Percentiles rank a stretch among this genome's conserved stretches.
Conservation (phyloP, 73 alveolate genomes). For the Paramecium primaurelia region DNA sequence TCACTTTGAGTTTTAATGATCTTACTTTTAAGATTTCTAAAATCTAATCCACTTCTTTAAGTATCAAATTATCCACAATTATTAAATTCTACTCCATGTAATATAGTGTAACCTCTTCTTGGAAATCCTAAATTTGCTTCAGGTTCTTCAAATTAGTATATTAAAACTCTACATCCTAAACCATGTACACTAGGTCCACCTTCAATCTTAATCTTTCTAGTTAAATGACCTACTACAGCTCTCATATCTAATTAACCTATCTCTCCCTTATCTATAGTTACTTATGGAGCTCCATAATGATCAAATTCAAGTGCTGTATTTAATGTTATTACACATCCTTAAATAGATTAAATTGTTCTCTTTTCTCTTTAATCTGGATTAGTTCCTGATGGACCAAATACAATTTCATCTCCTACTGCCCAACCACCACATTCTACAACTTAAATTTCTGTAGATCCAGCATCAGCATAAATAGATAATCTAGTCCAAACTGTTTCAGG, state of each 20-base stretch:
- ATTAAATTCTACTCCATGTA: constrained; percentile 51
- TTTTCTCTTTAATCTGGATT: constrained; percentile 39
- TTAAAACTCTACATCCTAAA: constrained; percentile 53
- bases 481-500: constrained; percentile 51
- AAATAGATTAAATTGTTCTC: not conserved
- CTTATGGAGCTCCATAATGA: constrained; percentile 56
- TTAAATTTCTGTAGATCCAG: constrained; percentile 5
- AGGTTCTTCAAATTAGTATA: constrained; percentile 13
- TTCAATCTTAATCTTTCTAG: constrained; percentile 50
- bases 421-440: constrained; percentile 33
- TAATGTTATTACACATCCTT: constrained; percentile 29
- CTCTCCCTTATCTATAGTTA: constrained; percentile 4
- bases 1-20: not conserved
- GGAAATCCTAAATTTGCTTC: constrained; percentile 4
- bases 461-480: constrained; percentile 39
- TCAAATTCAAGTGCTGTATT: not conserved
- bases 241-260: constrained; percentile 47
- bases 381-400: constrained; percentile 43
- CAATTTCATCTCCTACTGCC: constrained; percentile 52
- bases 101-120: constrained; percentile 20
- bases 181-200: constrained; percentile 27
- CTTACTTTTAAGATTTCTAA: not conserved
- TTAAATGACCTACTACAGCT: constrained; percentile 52
- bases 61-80: constrained; percentile 59
- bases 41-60: constrained; percentile 46